Evolutionary conservation across 352 stramenopile species (phyloP), one percentile per base, ranked within the genome.

Genomic region (Elongisporangium senticosum): DNA sequence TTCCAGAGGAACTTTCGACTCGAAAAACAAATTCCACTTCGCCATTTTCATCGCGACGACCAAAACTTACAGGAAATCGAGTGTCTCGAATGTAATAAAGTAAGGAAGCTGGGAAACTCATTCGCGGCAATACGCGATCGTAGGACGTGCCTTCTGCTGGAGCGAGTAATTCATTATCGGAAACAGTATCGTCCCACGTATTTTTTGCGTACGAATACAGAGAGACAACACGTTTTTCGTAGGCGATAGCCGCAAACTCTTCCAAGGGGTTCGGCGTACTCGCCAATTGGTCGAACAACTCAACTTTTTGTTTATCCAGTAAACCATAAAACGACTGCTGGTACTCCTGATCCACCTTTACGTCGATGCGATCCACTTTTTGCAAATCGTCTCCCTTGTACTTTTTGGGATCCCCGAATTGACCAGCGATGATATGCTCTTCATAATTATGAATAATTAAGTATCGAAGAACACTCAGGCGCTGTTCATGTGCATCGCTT

Each of bases 371-470:
- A 64, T 89, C 79, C 23, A 66, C 69, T 1, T 57, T 63, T 7
- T 75, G 59, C 40, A 84, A 59, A 19, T 87, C 74, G 58, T 83
- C 78, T 13, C 7, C 28, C 13, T 39, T 39, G 8, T 39, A 39
- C 8, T 39, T 39, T 39, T 39, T 39, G 28, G 28, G 28, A 37
- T 84, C 79, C 0, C 63, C 72, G 57, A 77, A 80, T 20, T 68
- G 61, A 19, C 75, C 75, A 24, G 65, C 70, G 21, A 93, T 88
- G 7, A 93, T 51, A 50, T 88, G 75, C 17, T 93, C 79, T 13
- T 72, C 68, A 26, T 86, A 93, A 62, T 91, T 93, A 51, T 91
- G 82, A n/a, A 90, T 60, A 2, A 90, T 59, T 14, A 94, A 64
- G 28, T 92, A 89, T 2, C 82, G 82, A 3, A 92, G 59, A 24